Percentiles rank a stretch among this genome's conserved stretches.
These are phyloP conservation scores for Calonectria fujianensis DNA, from an alignment of 2,329 filamentous ascomycete genomes.

Conservation along the genomic window DNA sequence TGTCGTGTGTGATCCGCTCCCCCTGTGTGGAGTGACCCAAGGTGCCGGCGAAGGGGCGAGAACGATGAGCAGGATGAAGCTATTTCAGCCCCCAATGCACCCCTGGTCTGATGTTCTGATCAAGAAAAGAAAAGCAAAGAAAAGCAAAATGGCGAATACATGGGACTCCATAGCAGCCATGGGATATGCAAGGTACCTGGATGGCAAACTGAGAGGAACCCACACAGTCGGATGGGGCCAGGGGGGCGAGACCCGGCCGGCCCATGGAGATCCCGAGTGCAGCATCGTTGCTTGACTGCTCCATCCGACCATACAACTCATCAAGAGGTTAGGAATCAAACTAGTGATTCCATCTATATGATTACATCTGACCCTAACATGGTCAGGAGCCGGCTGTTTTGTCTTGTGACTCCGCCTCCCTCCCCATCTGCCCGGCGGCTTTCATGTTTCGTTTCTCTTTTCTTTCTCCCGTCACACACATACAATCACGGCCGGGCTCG, in stretches of 20 bases:
- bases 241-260: conserved; percentile 41
- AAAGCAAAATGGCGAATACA: conserved; percentile 9
- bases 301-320: conserved; percentile 11
- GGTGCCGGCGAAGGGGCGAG: background rate
- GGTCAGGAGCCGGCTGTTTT: conserved; percentile 12
- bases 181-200: conserved; percentile 37
- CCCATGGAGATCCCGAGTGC: conserved; percentile 39
- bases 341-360: conserved; percentile 9
- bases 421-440: background rate
- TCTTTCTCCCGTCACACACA: conserved; percentile 5
- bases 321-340: background rate
- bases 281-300: conserved; percentile 21
- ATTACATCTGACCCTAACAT: conserved; percentile 12
- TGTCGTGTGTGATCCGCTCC: conserved; percentile 16
- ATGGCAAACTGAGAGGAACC: conserved; percentile 37
- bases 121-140: conserved; percentile 16
- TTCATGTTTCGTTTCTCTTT: conserved; percentile 24
- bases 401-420: conserved; percentile 24
- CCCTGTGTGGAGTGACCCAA: conserved; percentile 5
- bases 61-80: conserved; percentile 25
- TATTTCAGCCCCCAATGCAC: conserved; percentile 36
- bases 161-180: conserved; percentile 13
- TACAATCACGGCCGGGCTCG: background rate
- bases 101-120: conserved; percentile 35
- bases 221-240: conserved; percentile 28